Base-by-base conservation (phyloP, 495 filamentous ascomycete genomes). In the Lepraria neglecta region DNA sequence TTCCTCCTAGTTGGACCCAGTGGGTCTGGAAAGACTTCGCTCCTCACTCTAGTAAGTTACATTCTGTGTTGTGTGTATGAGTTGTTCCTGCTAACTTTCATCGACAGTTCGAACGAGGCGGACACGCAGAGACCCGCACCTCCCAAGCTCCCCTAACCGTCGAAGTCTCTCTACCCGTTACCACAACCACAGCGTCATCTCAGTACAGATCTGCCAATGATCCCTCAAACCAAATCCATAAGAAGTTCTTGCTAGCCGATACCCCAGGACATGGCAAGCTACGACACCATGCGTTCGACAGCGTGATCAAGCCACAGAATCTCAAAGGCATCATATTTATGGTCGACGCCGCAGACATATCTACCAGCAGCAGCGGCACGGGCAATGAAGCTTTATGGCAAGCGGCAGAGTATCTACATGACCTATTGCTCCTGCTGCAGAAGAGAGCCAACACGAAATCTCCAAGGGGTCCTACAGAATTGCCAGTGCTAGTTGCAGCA, bases 221-320 rank as follows among this genome's bases (percentile, higher is more conserved):
- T 68, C 82, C 87, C 11, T 82, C 86, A 15, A 73, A 85, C 55
- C 76, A 81, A 57, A 73, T 82, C n/a, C 78, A 82, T 62, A 80
- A 85, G 62, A 83, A 81, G 56, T 92, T 96, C 74, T 78, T 88
- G 53, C 74, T 97, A 30, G 73, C 84, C 68, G 92, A 98, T 76
- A 97, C 94, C 4, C 92, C 92, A 1, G 92, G 92, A 58, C 94
- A 97, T 78, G 91, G 90, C 56, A 98, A 98, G 71, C 83, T 97
- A 9, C 89, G 94, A 68, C 56, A 68, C 70, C 21, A 80, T 76
- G 78, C 67, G 15, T 53, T 72, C 71, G 53, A 66, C 58, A 59
- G 73, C 72, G 74, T 84, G 60, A 70, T 70, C 9, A 78, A 77
- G 54, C 76, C 73, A 21, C 72, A 75, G 47, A 82, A 80, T 59